Evolutionary conservation across 495 filamentous ascomycete species (phyloP), one percentile per base, ranked within the genome.

Genomic region (Neurospora sp.): DNA sequence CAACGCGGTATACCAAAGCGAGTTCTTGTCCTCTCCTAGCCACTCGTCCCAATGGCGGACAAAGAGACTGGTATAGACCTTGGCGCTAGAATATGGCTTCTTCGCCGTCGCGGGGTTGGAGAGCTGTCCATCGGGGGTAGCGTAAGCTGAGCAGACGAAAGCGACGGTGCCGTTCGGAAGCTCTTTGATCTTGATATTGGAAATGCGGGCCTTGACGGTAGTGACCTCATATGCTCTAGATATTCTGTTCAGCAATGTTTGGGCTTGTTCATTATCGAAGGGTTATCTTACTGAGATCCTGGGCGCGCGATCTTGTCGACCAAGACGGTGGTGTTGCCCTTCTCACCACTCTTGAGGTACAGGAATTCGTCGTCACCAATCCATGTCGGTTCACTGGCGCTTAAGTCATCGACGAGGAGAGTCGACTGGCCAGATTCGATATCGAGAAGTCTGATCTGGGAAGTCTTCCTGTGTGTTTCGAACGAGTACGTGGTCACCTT

Each of bases 21-120:
- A 83, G 76, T 87, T 92, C 74, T 79, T 87, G 79, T 93, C 87
- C n/a, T 91, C 87, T 47, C 87, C 87, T 20, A 90, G 82, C 77
- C 90, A 94, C 27, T 79, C 79, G 74, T 94, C 91, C 92, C 92
- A 95, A 77, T 95, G 92, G 22, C 92, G 87, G 42, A 90, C 88
- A 77, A 92, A 94, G 61, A 93, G 85, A 71, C 85, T 86, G 69
- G 88, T 87, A 76, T 94, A 94, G 41, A 93, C 85, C 70, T 87
- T 87, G 7, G 86, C 92, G 14, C 86, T 85, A 14, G 90, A 89
- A 5, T 82, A 76, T 8, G 87, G 85, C 61, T 86, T 88, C 71
- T 83, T 78, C 22, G 86, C 90, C 0, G 85, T 81, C 70, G 89
- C 82, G 12, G 84, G 80, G 73, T 93, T 91, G 79, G 89, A 88